Percentiles rank a stretch among this genome's conserved stretches.
These are phyloP conservation scores for Chernovozyma aurita DNA, from an alignment of 1,139 yeast species.

Conservation along the genomic window DNA sequence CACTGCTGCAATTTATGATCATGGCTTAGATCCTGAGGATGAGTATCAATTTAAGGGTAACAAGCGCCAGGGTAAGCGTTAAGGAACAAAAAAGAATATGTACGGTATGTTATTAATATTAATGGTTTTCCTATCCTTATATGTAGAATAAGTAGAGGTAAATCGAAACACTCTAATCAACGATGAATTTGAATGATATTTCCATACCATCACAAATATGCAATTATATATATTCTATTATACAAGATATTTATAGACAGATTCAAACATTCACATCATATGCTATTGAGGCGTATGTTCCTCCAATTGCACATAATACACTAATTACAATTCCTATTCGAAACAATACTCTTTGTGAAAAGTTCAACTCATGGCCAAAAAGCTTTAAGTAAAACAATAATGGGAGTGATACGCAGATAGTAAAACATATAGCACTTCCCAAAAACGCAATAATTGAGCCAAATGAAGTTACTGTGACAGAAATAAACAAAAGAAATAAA, in stretches of 20 bases:
- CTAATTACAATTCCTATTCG: conserved; percentile 45
- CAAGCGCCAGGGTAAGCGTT: background rate
- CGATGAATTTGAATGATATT: too few species aligned
- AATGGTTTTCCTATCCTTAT: too few species aligned
- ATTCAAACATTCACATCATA: conserved; percentile 10
- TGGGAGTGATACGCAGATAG: conserved; percentile 78
- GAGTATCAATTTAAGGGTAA: conserved; percentile 5
- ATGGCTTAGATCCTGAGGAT: conserved; percentile 14
- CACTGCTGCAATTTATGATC: conserved; percentile 45
- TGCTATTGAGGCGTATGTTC: conserved; percentile 36
- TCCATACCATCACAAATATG: too few species aligned
- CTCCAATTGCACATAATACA: conserved; percentile 44
- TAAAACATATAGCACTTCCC: conserved; percentile 78
- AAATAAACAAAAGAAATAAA: conserved; percentile 35
- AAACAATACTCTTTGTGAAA: conserved; percentile 33
- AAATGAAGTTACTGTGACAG: conserved; percentile 68
- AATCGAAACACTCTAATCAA: too few species aligned
- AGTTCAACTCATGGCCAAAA: conserved; percentile 44
- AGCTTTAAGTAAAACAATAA: conserved; percentile 62
- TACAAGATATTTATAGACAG: too few species aligned
- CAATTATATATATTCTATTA: too few species aligned
- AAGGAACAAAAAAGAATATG: background rate
- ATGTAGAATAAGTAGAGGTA: too few species aligned
- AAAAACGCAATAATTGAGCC: conserved; percentile 79
- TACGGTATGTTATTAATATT: background rate